phyloP scores from a whole-genome alignment of 495 filamentous ascomycete genomes.

The Hypomontagnella submonticulosa region DNA sequence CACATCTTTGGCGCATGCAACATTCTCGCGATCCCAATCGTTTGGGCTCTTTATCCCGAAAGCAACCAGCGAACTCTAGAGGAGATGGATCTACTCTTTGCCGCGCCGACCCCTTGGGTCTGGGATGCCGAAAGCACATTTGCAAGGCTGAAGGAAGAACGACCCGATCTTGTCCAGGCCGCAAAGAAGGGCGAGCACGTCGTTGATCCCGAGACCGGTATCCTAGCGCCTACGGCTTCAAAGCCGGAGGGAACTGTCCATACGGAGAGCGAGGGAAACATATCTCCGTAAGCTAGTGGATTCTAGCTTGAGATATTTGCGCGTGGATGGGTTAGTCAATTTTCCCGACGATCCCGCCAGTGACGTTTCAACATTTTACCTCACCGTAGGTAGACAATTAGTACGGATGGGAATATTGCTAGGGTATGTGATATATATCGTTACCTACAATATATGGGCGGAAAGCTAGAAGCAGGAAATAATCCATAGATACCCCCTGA shows the following conservation, averaged over 20 bases:
- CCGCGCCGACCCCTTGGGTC: conserved; percentile 66
- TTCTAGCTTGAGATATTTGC: no score
- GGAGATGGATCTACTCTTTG: conserved; percentile 76
- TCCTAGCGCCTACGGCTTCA: conserved; percentile 31
- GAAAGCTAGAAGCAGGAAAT: background rate
- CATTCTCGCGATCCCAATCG: conserved; percentile 70
- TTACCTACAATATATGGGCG: background rate
- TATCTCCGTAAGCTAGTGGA: conserved; percentile 6
- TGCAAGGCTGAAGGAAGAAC: conserved; percentile 67
- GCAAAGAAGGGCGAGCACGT: conserved; percentile 55
- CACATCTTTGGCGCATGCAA: conserved; percentile 75
- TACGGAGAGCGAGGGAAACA: conserved; percentile 33
- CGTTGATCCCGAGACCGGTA: conserved; percentile 60
- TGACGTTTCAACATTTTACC: no score
- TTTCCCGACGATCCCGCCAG: no score
- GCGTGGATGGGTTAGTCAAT: no score
- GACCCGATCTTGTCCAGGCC: conserved; percentile 42
- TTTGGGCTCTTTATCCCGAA: conserved; percentile 77
- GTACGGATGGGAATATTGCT: background rate
- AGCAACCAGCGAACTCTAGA: conserved; percentile 75
- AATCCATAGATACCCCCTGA: conserved; percentile 20
- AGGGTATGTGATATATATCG: background rate
- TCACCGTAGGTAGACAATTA: no score
- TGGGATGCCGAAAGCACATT: conserved; percentile 76
- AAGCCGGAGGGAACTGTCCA: conserved; percentile 27